phyloP scores from a whole-genome alignment of 352 stramenopile genomes.

The Globisporangium ultimum region DNA sequence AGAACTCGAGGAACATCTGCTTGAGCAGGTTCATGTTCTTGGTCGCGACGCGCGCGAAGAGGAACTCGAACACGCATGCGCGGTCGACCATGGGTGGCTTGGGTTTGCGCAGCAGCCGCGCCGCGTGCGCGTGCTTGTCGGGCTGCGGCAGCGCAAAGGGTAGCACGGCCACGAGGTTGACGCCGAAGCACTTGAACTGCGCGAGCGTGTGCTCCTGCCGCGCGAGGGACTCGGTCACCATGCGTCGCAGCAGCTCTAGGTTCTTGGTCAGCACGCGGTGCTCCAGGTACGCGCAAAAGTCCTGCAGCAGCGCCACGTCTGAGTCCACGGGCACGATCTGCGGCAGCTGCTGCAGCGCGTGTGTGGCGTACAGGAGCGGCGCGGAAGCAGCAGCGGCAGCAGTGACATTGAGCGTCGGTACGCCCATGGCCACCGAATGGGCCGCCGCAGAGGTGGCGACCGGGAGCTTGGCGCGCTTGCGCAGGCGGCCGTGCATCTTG shows the following conservation, averaged over 20 bases:
- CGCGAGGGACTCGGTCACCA: constrained; percentile 52
- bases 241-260: constrained; percentile 45
- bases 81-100: constrained; percentile 17
- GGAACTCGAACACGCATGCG: constrained; percentile 36
- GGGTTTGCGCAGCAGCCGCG: constrained; percentile 26
- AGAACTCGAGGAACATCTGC: constrained; percentile 40
- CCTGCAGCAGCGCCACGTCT: constrained; percentile 27
- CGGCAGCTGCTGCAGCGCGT: no score
- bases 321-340: no score
- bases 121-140: constrained; percentile 6
- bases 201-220: constrained; percentile 41
- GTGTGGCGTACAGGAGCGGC: no score
- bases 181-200: constrained; percentile 29
- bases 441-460: no score
- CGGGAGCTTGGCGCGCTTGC: no score
- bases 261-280: constrained; percentile 38
- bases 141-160: constrained; percentile 21
- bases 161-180: constrained; percentile 39
- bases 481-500: no score
- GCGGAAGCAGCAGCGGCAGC: no score
- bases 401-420: no score
- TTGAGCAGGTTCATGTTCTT: constrained; percentile 35
- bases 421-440: no score
- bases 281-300: constrained; percentile 57
- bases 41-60: constrained; percentile 31